phyloP scores from a whole-genome alignment of 2,329 filamentous ascomycete species.

The Talaromyces piceae region DNA sequence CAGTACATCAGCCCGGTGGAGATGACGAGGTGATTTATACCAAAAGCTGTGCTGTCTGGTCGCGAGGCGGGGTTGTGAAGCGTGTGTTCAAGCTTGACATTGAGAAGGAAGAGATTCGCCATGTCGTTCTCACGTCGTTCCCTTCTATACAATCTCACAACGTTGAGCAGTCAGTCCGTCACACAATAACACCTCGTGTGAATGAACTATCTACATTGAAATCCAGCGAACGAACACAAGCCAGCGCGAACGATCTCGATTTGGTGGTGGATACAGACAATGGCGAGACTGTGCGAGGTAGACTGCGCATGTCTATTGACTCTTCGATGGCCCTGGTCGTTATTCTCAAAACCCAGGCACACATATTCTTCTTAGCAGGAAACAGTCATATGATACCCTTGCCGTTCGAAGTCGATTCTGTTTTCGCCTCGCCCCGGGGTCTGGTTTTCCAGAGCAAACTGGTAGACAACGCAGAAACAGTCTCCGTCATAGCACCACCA shows the following conservation, averaged over 20 bases:
- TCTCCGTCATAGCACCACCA: constrained; percentile 54
- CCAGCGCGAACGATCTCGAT: constrained; percentile 5
- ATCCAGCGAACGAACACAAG: constrained; percentile 12
- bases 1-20: constrained; percentile 45
- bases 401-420: constrained; percentile 87
- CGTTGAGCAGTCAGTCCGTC: neutral
- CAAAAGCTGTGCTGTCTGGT: constrained; percentile 75
- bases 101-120: constrained; percentile 78
- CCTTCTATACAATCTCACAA: constrained; percentile 38
- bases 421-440: constrained; percentile 73
- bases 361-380: constrained; percentile 85
- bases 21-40: constrained; percentile 74
- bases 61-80: constrained; percentile 72
- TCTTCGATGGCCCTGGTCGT: constrained; percentile 67
- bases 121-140: constrained; percentile 81
- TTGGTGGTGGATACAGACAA: constrained; percentile 17
- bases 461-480: constrained; percentile 22
- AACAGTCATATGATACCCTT: constrained; percentile 85
- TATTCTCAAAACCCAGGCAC: constrained; percentile 84
- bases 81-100: constrained; percentile 79
- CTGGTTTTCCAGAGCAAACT: constrained; percentile 79
- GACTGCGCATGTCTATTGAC: neutral
- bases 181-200: neutral
- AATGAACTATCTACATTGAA: neutral
- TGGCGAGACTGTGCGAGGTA: neutral